A percentile compares a stretch with the other conserved stretches of the same genome.
phyloP scores from a whole-genome alignment of 78 protist genomes.

The Capsaspora owczarzaki region DNA sequence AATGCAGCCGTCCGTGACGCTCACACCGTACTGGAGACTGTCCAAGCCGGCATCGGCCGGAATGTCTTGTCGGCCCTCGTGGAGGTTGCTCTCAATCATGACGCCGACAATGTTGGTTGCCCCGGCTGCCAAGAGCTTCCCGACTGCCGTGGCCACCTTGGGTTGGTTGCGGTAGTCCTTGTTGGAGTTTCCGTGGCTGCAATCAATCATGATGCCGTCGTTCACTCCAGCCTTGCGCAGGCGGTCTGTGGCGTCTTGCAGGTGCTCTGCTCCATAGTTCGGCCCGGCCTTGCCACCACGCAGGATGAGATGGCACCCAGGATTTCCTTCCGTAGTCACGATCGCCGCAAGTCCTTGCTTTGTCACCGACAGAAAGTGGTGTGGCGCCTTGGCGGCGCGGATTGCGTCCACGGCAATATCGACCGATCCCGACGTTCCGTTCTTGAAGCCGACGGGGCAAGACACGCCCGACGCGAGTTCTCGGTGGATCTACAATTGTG shows the following conservation, averaged over 20 bases:
- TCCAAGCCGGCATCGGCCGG: constrained; percentile 10
- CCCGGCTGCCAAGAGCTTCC: too few relatives aligned
- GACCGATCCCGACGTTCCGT: constrained; percentile 37
- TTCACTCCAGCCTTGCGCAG: constrained; percentile 8
- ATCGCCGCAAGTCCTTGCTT: constrained; percentile 45
- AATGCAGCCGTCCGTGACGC: constrained; percentile 62
- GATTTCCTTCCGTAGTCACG: constrained; percentile 41
- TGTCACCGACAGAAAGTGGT: constrained; percentile 36
- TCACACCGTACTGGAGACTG: constrained; percentile 37
- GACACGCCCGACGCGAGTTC: constrained; percentile 54
- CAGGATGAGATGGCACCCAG: constrained; percentile 48
- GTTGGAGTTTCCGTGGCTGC: constrained; percentile 45
- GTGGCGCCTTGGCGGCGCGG: constrained; percentile 30
- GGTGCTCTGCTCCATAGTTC: constrained; percentile 35
- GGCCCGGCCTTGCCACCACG: constrained; percentile 52
- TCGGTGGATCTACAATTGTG: too few relatives aligned
- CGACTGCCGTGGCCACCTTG: too few relatives aligned
- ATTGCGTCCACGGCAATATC: constrained; percentile 51
- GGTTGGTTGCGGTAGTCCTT: constrained; percentile 46
- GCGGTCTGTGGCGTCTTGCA: neutral
- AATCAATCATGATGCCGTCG: constrained; percentile 45
- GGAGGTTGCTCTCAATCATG: constrained; percentile 63
- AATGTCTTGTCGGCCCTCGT: constrained; percentile 44
- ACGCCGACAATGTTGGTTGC: constrained; percentile 45
- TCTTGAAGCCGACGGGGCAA: constrained; percentile 68